Evolutionary conservation across 805 yeast genomes (phyloP), one percentile per base, ranked within the genome.

Genomic region (Cyberlindnera bimundalis): DNA sequence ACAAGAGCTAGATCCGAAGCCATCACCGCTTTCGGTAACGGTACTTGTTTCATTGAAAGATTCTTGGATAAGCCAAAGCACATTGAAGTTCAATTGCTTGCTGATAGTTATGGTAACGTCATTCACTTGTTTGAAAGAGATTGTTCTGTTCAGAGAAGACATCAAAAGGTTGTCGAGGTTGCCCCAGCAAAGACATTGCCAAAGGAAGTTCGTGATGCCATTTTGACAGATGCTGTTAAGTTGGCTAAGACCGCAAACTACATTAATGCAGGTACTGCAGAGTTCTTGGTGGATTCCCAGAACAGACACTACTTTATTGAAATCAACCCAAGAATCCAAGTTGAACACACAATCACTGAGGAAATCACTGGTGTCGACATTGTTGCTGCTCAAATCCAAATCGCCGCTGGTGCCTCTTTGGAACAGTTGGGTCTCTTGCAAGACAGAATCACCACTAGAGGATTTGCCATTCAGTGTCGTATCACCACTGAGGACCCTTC

Each of bases 141-240:
- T 70, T 91, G 99, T 69, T 89, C 97, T n/a, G 99, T 91, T 39
- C 99, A 91, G 73, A 86, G 99, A 74, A 86, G 99, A 72, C 99
- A 91, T 67, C 99, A 91, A 71, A 91, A 91, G 68, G 99, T 91
- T 39, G 98, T 91, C 28, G 99, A 91, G 68, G 89, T 91, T 56
- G 99, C 99, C 5, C 98, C 99, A 11, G 97, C 98, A 28, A 83
- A 86, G 67, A 88, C 89, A 47, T 70, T 93, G 55, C 95, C 97
- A 18, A 64, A 70, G 35, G 73, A 71, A 20, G 93, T 90, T 27
- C 80, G 99, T 62, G 90, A 91, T 59, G 91, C 96, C 39, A 95
- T 93, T 52, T 74, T 93, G 58, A 78, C 85, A 32, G 99, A 93
- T 62, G 99, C 99, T 17, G 98, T 91, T 48, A 88, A 76, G 63